Percentiles rank a stretch among this genome's conserved stretches.
Evolutionary conservation across 2,329 filamentous ascomycete genomes (phyloP).

Genomic region (Drechslerella dactyloides): DNA sequence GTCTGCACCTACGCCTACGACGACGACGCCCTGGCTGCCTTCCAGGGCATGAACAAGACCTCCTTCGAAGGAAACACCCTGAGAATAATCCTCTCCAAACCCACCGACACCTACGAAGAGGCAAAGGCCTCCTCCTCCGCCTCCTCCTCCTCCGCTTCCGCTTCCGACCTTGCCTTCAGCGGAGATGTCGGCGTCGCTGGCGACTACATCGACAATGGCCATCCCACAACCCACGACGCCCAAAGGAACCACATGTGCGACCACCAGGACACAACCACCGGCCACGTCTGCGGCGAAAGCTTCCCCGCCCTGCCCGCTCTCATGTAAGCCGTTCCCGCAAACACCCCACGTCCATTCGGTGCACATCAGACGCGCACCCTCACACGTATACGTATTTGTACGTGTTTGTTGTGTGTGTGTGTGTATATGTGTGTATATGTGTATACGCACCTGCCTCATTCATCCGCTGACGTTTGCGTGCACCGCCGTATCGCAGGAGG

Average conservation of each 20-base stretch:
- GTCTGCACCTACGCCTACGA: conserved; percentile 28
- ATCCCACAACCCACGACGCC: conserved; percentile 14
- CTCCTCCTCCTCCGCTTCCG: too few species aligned
- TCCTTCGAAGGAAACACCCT: conserved; percentile 34
- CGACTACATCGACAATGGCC: conserved; percentile 17
- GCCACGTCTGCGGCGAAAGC: conserved; percentile 38
- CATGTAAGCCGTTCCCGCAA: conserved; percentile 17
- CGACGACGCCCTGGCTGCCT: conserved; percentile 44
- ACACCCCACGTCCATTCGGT: not conserved
- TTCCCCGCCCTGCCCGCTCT: conserved; percentile 15
- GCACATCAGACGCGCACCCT: too few species aligned
- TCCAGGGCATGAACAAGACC: conserved; percentile 45
- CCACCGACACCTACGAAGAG: conserved; percentile 43
- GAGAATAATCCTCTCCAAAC: conserved; percentile 23
- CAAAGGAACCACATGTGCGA: conserved; percentile 43
- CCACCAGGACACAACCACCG: conserved; percentile 35
- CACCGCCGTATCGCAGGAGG: conserved; percentile 8
- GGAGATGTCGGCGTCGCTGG: conserved; percentile 1
- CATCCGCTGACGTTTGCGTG: too few species aligned
- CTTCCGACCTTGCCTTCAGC: not conserved
- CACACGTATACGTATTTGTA: not conserved
- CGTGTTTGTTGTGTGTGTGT: too few species aligned
- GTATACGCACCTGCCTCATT: too few species aligned
- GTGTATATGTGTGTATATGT: too few species aligned
- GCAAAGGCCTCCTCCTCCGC: too few species aligned